Base-by-base conservation (phyloP, 2,329 filamentous ascomycete species). In the Exophiala xenobiotica region DNA sequence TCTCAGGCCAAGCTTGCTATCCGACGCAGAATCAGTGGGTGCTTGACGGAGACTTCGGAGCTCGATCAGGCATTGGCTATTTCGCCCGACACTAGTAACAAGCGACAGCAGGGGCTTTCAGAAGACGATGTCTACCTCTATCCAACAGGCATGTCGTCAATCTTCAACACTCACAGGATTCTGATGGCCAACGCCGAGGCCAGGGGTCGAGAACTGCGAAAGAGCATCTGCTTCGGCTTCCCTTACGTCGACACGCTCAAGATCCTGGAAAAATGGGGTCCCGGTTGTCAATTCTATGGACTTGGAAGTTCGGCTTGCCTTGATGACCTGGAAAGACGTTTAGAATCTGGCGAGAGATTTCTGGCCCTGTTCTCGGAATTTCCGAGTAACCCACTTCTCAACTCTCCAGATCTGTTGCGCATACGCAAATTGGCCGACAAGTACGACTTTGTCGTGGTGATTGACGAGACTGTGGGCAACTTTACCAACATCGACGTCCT, bases 191-290 rank as follows among this genome's bases (percentile, higher is more conserved):
- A 82, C 0, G 81, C 85, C 29, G 83, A 83, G 2, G 73, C 77
- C 6, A 66, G 81, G 53, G 56, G 52, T 12, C 49, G 45, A 9
- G 14, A 46, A 14, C 53, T 48, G 3, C 52, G 51, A 4, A 87
- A 88, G 69, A 95, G 90, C 68, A 83, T 99, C 65, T 91, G 87
- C 64, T 96, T 90, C 64, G 93, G 93, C n/a, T 99, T 99, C 62
- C 90, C 93, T 0, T 99, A 99, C 63, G 89, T 96, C 46, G 93
- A 99, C 69, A 96, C 93, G 0, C 78, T 97, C 48, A 99, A 99
- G 68, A 89, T 96, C 43, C 75, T 97, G 4, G 78, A 97, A 67
- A 99, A 97, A 68, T 97, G 95, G 68, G 93, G 92, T 0, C 87
- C 90, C 0, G 92, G 92, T 1, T 91, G 86, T 53, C 68, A 86